A percentile compares a stretch with the other conserved stretches of the same genome.
phyloP scores from a whole-genome alignment of 805 yeast genomes.

The Torulaspora indica region DNA sequence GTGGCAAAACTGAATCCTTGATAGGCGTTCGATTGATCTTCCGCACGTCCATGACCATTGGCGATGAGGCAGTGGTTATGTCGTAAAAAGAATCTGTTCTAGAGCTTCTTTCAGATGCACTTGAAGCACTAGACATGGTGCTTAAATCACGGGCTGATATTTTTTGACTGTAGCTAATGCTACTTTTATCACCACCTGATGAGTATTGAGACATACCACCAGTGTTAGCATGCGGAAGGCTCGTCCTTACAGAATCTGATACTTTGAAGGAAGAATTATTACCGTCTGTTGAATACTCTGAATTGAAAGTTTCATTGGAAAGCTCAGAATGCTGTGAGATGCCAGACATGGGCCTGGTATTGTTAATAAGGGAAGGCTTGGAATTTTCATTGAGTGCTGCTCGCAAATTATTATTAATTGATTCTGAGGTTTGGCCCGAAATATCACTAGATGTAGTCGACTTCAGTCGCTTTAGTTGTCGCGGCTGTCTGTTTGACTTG shows the following conservation, averaged over 20 bases:
- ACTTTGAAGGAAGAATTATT: constrained; percentile 15
- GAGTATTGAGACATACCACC: constrained; percentile 20
- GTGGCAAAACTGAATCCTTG: constrained; percentile 24
- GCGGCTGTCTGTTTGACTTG: constrained; percentile 6
- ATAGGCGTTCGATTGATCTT: constrained; percentile 14
- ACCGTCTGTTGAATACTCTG: constrained; percentile 47
- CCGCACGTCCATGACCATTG: constrained; percentile 20
- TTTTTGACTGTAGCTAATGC: constrained; percentile 25
- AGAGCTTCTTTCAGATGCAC: constrained; percentile 39
- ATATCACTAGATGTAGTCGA: constrained; percentile 28
- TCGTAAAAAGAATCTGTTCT: constrained; percentile 41
- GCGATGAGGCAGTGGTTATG: constrained; percentile 34
- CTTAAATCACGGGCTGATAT: constrained; percentile 36
- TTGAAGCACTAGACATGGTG: constrained; percentile 38
- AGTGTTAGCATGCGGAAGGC: constrained; percentile 8
- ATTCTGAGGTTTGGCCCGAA: constrained; percentile 34
- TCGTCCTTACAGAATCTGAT: constrained; percentile 12
- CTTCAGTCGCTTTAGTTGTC: constrained; percentile 25
- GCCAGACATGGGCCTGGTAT: constrained; percentile 47
- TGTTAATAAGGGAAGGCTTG: constrained; percentile 15
- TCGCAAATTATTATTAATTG: constrained; percentile 10
- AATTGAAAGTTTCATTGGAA: constrained; percentile 45
- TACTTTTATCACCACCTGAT: constrained; percentile 17
- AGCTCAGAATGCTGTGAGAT: constrained; percentile 48
- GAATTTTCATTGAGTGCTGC: constrained; percentile 15